phyloP scores from a whole-genome alignment of 179 eudicot species.

The Beta corolliflora region DNA sequence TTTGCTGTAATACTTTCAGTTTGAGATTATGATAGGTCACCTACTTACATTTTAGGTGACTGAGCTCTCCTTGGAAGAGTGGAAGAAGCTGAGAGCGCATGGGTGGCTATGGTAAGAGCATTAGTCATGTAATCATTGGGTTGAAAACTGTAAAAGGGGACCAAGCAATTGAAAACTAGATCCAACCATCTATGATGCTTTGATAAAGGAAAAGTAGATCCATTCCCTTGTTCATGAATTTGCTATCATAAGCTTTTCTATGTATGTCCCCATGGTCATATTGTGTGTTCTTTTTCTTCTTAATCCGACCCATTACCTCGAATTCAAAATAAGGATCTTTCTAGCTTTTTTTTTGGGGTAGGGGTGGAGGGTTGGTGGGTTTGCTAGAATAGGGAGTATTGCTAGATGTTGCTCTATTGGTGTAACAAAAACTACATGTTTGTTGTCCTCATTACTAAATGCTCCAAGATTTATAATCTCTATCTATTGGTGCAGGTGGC shows the following conservation, averaged over 20 bases:
- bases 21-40: neutral
- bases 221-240: neutral
- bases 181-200: conserved; percentile 91
- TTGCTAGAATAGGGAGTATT: no score
- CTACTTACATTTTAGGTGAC: conserved; percentile 60
- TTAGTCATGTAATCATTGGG: conserved; percentile 91
- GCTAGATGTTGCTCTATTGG: neutral
- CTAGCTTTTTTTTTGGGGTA: no score
- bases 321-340: no score
- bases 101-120: conserved; percentile 94
- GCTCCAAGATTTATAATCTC: neutral
- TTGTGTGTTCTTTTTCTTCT: no score
- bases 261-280: neutral
- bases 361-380: no score
- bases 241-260: neutral
- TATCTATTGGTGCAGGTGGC: conserved; percentile 59
- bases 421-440: neutral
- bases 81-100: conserved; percentile 90
- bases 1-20: neutral
- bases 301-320: no score
- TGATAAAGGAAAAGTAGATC: conserved; percentile 81
- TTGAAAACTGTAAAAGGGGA: conserved; percentile 94
- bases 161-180: conserved; percentile 91
- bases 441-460: neutral
- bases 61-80: conserved; percentile 94